Evolutionary conservation across 2,329 filamentous ascomycete species (phyloP), one percentile per base, ranked within the genome.

Genomic region (Ambrosiella xylebori): DNA sequence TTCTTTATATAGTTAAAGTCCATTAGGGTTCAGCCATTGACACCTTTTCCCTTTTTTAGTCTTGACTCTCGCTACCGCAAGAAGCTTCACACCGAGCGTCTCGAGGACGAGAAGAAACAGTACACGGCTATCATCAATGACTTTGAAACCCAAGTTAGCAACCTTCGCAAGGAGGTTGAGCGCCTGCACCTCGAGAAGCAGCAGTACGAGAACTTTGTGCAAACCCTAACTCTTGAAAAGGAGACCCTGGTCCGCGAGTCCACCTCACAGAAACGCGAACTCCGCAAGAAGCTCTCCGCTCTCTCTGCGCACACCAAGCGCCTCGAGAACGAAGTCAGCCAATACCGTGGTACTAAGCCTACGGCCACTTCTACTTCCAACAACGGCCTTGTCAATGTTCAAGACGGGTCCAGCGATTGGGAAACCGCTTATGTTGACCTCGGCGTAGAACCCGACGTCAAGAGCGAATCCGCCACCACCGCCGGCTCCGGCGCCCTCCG

Each of bases 41-140:
- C 35, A 38, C 11, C 7, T 37, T 36, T 41, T 15, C 59, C 15
- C 62, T 55, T 57, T 56, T 57, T 63, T 66, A 95, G 88, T 64
- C 85, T 98, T 65, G 91, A 97, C 73, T 97, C 93, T 50, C 83
- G 93, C 64, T 91, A 97, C 71, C 84, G 93, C 65, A 98, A 97
- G 79, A 97, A 97, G 80, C 86, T 88, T 73, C 91, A 97, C 73
- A 97, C 93, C 39, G 93, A 97, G 73, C 84, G 93, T 65, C 81
- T 97, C 51, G 93, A 97, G 71, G 86, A 93, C 70, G 91, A 97
- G 75, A 96, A 97, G 78, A 96, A 96, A 76, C 81, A 86, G 60
- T 94, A 82, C 74, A 86, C 84, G 58, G 79, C 80, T 64, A 74
- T 86, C 67, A 86, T 96, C 67, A 79, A 74, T 64, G 79, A 84